phyloP scores from a whole-genome alignment of 495 filamentous ascomycete species.

The Neurospora pannonica region DNA sequence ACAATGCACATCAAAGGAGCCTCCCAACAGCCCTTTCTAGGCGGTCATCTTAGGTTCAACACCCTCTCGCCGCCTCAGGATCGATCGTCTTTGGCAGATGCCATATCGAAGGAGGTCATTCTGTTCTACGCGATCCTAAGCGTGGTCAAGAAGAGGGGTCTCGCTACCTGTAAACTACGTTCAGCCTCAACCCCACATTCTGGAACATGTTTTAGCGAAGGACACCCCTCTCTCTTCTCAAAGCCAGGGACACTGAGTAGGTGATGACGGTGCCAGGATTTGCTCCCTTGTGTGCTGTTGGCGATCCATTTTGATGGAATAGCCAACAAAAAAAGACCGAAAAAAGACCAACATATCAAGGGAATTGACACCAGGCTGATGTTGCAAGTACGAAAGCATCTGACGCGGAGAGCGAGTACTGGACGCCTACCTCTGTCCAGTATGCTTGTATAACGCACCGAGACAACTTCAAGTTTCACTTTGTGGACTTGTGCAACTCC shows the following conservation, averaged over 20 bases:
- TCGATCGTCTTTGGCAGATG: neutral
- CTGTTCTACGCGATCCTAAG: neutral
- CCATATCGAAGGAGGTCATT: neutral
- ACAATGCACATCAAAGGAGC: neutral
- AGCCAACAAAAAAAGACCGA: neutral
- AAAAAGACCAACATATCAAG: neutral
- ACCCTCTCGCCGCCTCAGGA: neutral
- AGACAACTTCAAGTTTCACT: neutral
- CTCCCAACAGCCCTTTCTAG: neutral
- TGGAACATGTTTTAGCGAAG: neutral
- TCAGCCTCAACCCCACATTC: conserved; percentile 16
- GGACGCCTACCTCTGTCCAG: neutral
- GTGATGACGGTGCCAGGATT: no score
- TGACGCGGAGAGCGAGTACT: neutral
- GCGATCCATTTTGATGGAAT: neutral
- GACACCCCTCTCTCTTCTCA: neutral
- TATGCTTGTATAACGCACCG: neutral
- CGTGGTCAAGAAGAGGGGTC: neutral
- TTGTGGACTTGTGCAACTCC: neutral
- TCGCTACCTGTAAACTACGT: conserved; percentile 6
- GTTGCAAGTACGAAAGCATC: neutral
- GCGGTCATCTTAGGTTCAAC: neutral
- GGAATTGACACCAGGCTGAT: neutral
- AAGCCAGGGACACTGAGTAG: conserved; percentile 11
- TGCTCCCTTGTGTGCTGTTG: neutral